Evolutionary conservation across 768 basidiomycete genomes (phyloP), one percentile per base, ranked within the genome.

Genomic region (Suillus variegatus): DNA sequence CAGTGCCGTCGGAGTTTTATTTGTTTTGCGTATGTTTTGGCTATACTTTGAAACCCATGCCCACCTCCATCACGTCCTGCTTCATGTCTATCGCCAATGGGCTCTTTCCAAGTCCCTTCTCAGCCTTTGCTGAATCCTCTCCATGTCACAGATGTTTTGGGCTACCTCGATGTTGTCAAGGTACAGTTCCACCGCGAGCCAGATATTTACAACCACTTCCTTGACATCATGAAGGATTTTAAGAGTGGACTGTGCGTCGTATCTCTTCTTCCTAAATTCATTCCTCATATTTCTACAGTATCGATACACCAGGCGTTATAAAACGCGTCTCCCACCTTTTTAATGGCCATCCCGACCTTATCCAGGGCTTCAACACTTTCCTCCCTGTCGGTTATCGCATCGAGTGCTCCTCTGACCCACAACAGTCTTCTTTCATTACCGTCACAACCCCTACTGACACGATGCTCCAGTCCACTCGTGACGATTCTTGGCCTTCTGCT

Each of bases 301-400:
- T 99, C 76, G 96, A 98, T 77, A 99, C 97, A 0, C 97, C 97
- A 0, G 95, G 95, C 44, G 97, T 99, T 56, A 99, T 99, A 73
- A 89, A 90, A 73, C 93, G 96, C 61, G 97, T 98, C 36, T 97
- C 96, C 1, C 86, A 89, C 58, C 88, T 99, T 32, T 99, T 99
- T 80, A 87, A 89, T 64, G 94, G 93, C 2, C 94, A 97, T 72
- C 93, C 94, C 0, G 74, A 82, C 6, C 90, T 99, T 66, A 98
- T 99, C 55, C 94, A 97, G 77, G 96, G 96, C 12, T 99, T 99
- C 85, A 99, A 98, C 79, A 97, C 95, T 0, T 99, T 99, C 79
- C 85, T 99, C 13, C 97, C 97, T 4, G 84, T 87, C 25, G 97
- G 97, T 18, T 99, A 98, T 74, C 89, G 93, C 57, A 98, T 99